Percentiles rank a stretch among this genome's conserved stretches.
These are phyloP conservation scores for Apostasia shenzhenica DNA, from an alignment of 106 monocot species.

Conservation along the genomic window DNA sequence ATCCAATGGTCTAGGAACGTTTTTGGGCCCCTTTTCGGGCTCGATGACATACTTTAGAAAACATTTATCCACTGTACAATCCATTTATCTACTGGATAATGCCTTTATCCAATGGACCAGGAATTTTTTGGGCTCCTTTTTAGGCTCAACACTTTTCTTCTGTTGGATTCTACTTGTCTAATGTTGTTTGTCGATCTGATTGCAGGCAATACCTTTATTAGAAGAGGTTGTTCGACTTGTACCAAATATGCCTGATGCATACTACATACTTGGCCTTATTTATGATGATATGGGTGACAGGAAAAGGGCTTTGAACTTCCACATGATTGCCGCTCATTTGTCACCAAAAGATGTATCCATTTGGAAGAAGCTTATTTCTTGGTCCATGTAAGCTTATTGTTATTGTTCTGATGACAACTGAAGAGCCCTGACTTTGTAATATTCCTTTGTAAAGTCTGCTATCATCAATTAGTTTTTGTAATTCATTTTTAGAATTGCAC, in stretches of 20 bases:
- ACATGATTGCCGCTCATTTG: conserved; percentile 84
- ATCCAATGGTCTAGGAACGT: no score
- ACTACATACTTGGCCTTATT: conserved; percentile 76
- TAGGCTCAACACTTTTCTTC: no score
- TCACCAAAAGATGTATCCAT: conserved; percentile 80
- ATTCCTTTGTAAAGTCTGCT: no score
- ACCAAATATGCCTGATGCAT: conserved; percentile 71
- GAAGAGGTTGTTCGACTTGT: conserved; percentile 74
- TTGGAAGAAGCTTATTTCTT: conserved; percentile 83
- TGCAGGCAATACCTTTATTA: conserved; percentile 72
- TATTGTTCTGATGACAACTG: neutral
- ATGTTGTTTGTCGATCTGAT: conserved; percentile 11
- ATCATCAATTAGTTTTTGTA: neutral
- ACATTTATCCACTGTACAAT: no score
- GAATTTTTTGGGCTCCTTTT: no score
- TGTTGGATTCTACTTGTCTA: neutral
- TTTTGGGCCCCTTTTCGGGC: no score
- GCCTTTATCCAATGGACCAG: no score
- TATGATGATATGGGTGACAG: conserved; percentile 60
- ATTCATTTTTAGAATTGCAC: neutral
- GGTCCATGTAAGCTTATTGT: conserved; percentile 62
- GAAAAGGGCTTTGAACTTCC: conserved; percentile 71
- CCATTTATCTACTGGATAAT: no score
- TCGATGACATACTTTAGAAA: no score
- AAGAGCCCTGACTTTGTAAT: no score